phyloP scores from a whole-genome alignment of 495 filamentous ascomycete genomes.

The Podospora fimiseda region DNA sequence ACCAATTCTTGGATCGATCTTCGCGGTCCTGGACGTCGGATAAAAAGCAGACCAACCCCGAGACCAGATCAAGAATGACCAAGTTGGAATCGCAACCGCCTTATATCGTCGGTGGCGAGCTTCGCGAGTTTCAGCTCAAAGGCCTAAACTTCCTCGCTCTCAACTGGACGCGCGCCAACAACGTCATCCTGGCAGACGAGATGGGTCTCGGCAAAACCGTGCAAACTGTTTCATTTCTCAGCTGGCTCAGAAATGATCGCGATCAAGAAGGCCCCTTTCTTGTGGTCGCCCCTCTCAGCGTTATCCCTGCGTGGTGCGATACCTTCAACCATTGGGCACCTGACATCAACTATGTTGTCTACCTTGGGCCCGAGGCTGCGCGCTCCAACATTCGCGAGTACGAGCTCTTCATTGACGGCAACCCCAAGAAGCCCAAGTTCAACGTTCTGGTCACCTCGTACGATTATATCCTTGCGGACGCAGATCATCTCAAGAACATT shows the following conservation, averaged over 20 bases:
- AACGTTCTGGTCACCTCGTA: constrained; percentile 93
- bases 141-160: constrained; percentile 91
- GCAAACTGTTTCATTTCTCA: constrained; percentile 93
- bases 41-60: constrained; percentile 60
- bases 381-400: constrained; percentile 78
- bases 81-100: constrained; percentile 69
- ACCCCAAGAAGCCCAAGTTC: constrained; percentile 80
- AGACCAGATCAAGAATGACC: constrained; percentile 66
- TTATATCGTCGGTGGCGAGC: constrained; percentile 78
- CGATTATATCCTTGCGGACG: constrained; percentile 82
- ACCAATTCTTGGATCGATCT: constrained; percentile 78
- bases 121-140: constrained; percentile 90
- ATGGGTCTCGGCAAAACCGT: constrained; percentile 99
- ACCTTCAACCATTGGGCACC: constrained; percentile 97
- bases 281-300: constrained; percentile 89
- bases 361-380: constrained; percentile 78
- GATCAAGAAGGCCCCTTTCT: constrained; percentile 90
- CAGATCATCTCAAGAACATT: constrained; percentile 69
- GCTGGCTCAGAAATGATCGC: constrained; percentile 91
- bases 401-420: constrained; percentile 79
- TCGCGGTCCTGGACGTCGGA: constrained; percentile 71
- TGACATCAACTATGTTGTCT: constrained; percentile 94
- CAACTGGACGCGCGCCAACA: constrained; percentile 86
- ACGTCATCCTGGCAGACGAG: constrained; percentile 94
- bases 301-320: constrained; percentile 95